These are phyloP conservation scores for Hemileccinum rubropunctum DNA, from an alignment of 768 basidiomycete species.

Conservation along the genomic window DNA sequence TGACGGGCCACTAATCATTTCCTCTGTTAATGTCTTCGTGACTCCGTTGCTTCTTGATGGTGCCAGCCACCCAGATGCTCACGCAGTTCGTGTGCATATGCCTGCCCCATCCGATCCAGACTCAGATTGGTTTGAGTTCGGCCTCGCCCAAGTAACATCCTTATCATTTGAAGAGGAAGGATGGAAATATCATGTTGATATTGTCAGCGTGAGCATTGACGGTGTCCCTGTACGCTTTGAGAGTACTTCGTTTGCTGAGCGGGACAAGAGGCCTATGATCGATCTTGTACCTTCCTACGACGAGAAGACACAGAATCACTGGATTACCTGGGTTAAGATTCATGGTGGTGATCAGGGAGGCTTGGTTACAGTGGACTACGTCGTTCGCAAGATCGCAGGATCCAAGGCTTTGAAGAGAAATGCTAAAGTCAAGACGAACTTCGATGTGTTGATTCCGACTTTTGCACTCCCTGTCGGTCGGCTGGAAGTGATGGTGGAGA, in stretches of 20 bases:
- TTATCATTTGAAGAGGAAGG: slow-evolving; percentile 13
- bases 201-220: slow-evolving; percentile 56
- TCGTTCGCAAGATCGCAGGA: slow-evolving; percentile 40
- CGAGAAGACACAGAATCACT: slow-evolving; percentile 52
- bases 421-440: slow-evolving; percentile 24
- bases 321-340: slow-evolving; percentile 66
- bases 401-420: slow-evolving; percentile 32
- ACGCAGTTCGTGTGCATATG: slow-evolving; percentile 58
- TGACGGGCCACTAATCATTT: slow-evolving; percentile 60
- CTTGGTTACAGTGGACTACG: slow-evolving; percentile 60
- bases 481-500: slow-evolving; percentile 60
- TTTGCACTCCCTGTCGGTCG: slow-evolving; percentile 68
- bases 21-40: slow-evolving; percentile 51
- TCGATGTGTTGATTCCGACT: slow-evolving; percentile 63
- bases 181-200: slow-evolving; percentile 44
- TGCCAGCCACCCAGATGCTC: slow-evolving; percentile 38
- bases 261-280: slow-evolving; percentile 31
- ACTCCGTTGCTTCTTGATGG: slow-evolving; percentile 43
- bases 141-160: slow-evolving; percentile 48
- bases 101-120: slow-evolving; percentile 56
- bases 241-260: slow-evolving; percentile 41
- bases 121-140: slow-evolving; percentile 77
- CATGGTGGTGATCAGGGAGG: slow-evolving; percentile 51
- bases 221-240: slow-evolving; percentile 65
- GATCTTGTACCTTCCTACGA: slow-evolving; percentile 46